Base-by-base conservation (phyloP, 2,329 filamentous ascomycete species). In the Hymenoscyphus scutula region DNA sequence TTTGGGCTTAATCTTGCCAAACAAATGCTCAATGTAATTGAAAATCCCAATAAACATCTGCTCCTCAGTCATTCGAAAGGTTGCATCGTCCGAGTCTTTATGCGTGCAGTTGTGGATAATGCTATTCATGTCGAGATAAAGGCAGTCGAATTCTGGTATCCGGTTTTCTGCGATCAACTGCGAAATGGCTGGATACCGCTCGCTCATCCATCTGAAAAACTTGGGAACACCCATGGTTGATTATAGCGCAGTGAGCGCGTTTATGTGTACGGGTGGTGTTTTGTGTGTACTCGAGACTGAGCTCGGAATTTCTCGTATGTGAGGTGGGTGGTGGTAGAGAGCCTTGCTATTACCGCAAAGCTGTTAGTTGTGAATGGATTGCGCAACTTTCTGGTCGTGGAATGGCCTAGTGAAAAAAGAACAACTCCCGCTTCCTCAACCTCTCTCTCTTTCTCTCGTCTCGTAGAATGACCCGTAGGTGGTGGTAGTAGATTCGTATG, bases 1-100 rank as follows among this genome's bases (percentile, higher is more conserved):
- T 79, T 97, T 94, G 13, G 95, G 95, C 77, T 98, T 98, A 75
- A 99, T 99, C 78, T 97, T 99, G 71, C 94, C 93, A 77, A 96
- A 99, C 59, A 99, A 79, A 79, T 99, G 95, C 77, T 99, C 95
- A 69, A 99, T 99, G 77, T 99, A 99, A 79, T 98, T 98, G 85
- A 99, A 99, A 73, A 99, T 99, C 63, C 92, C 90, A 70, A 99
- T 97, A 75, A 99, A 99, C 95, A 99, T 99, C 77, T 97, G 91
- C 76, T 99, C 94, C 76, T 99, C 96, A 62, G 89, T 94, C 78
- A 98, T 88, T 61, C 95, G 92, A 73, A 96, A 96, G 1, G 91
- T 92, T 3, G 92, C 87, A 74, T 94, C 93, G 74, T 96, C 93
- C 27, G 91, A 89, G 78, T 99, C 94, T 74, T 95, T 97, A 79